phyloP scores from a whole-genome alignment of 768 basidiomycete species.

The Xanthoconium stramineum region DNA sequence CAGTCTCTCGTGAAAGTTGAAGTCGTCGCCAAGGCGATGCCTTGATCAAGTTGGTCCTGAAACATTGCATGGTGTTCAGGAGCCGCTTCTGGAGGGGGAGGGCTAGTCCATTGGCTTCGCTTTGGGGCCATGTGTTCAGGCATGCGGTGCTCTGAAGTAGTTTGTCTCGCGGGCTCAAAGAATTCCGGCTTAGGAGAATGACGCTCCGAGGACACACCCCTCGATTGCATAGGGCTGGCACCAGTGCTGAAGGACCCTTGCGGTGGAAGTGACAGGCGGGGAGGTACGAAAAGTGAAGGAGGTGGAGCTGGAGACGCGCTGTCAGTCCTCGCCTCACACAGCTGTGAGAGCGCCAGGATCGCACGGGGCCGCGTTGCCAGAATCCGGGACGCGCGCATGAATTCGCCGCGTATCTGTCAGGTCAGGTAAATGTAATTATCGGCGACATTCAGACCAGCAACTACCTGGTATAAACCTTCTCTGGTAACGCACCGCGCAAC shows the following conservation, averaged over 20 bases:
- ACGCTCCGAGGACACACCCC: conserved; percentile 40
- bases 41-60: conserved; percentile 61
- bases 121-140: conserved; percentile 81
- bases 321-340: conserved; percentile 86
- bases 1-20: conserved; percentile 58
- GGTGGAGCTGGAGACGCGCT: conserved; percentile 39
- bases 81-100: conserved; percentile 75
- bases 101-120: conserved; percentile 81
- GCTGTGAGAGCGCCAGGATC: conserved; percentile 76
- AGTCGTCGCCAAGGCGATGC: conserved; percentile 66
- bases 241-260: conserved; percentile 72
- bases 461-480: conserved; percentile 91
- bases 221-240: conserved; percentile 55
- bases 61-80: conserved; percentile 63
- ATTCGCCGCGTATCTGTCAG: conserved; percentile 90
- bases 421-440: neutral
- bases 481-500: conserved; percentile 95
- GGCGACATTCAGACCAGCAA: neutral
- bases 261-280: conserved; percentile 51
- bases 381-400: conserved; percentile 93
- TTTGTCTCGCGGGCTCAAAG: conserved; percentile 40
- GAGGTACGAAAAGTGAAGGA: conserved; percentile 40
- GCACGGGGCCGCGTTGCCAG: conserved; percentile 77
- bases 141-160: conserved; percentile 30
- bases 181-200: conserved; percentile 52